Evolutionary conservation across 257 asterid genomes (phyloP).

Genomic region (Scutellaria baicalensis): DNA sequence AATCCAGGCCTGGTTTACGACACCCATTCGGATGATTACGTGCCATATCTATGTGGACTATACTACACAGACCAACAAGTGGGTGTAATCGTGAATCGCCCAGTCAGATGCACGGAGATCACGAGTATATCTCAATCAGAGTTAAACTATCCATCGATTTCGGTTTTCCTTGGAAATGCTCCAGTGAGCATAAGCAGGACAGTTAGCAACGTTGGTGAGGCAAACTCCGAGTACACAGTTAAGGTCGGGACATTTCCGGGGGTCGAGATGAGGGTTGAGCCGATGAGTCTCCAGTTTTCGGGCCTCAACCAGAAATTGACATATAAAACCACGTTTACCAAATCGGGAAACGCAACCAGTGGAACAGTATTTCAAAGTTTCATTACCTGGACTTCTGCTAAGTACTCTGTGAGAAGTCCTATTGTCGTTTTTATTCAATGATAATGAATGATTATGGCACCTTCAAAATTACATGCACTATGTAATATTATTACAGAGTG

Average conservation of each 20-base stretch:
- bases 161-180: conserved; percentile 3
- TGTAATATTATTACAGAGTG: too few relatives aligned
- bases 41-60: conserved; percentile 40
- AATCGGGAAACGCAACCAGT: background rate
- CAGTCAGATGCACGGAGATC: conserved; percentile 16
- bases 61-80: conserved; percentile 24
- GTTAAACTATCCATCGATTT: conserved; percentile 40
- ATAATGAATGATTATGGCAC: too few relatives aligned
- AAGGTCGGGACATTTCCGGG: conserved; percentile 20
- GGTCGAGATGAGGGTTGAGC: conserved; percentile 20
- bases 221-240: conserved; percentile 14
- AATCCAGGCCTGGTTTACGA: conserved; percentile 17
- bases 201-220: background rate
- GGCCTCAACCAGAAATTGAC: conserved; percentile 21
- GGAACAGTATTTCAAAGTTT: conserved; percentile 19
- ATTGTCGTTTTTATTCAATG: too few relatives aligned
- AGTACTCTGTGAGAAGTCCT: conserved; percentile 24
- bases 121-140: conserved; percentile 22
- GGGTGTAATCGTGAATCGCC: background rate
- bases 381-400: conserved; percentile 15
- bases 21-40: conserved; percentile 27
- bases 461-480: too few relatives aligned
- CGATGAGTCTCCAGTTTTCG: conserved; percentile 13
- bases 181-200: conserved; percentile 24
- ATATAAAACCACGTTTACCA: conserved; percentile 24